Conservation (phyloP, 2,329 filamentous ascomycete species). For the Penicillium crustosum region DNA sequence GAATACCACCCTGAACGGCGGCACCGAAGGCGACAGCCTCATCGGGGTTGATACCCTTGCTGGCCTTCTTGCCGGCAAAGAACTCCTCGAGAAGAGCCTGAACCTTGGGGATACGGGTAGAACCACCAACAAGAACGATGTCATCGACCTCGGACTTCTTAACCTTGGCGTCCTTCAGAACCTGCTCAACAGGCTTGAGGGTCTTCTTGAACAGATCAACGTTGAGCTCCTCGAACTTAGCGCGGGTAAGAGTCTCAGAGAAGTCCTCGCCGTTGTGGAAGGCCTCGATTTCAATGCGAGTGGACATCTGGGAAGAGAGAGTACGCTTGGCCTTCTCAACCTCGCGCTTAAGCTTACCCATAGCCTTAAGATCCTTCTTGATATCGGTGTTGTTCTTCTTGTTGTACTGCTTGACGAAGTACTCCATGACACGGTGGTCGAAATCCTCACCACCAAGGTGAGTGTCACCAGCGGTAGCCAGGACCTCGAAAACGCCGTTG, state of each 20-base stretch:
- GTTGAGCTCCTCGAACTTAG: conserved; percentile 99
- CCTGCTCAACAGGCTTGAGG: conserved; percentile 96
- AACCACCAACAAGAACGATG: conserved; percentile 97
- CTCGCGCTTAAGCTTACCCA: conserved; percentile 99
- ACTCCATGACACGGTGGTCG: conserved; percentile 94
- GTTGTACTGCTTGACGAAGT: conserved; percentile 97
- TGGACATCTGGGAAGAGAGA: conserved; percentile 89
- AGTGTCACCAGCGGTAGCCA: conserved; percentile 93
- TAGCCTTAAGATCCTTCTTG: conserved; percentile 92
- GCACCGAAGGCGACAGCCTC: conserved; percentile 98
- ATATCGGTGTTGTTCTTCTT: conserved; percentile 94
- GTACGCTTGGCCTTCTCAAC: conserved; percentile 99
- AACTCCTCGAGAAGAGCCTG: conserved; percentile 91
- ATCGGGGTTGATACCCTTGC: conserved; percentile 99
- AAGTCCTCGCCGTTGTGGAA: conserved; percentile 98
- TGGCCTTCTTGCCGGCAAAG: conserved; percentile 93
- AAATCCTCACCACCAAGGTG: conserved; percentile 99
- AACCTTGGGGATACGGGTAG: conserved; percentile 98
- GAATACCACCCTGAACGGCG: conserved; percentile 92
- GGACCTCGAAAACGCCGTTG: conserved; percentile 88
- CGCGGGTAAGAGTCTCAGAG: conserved; percentile 95
- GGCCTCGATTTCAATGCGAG: conserved; percentile 92
- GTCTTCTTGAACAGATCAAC: conserved; percentile 99
- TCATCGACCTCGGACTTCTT: conserved; percentile 95
- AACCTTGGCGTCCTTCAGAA: conserved; percentile 95